Conservation (phyloP, 805 yeast species). For the Pichia pseudocactophila region DNA sequence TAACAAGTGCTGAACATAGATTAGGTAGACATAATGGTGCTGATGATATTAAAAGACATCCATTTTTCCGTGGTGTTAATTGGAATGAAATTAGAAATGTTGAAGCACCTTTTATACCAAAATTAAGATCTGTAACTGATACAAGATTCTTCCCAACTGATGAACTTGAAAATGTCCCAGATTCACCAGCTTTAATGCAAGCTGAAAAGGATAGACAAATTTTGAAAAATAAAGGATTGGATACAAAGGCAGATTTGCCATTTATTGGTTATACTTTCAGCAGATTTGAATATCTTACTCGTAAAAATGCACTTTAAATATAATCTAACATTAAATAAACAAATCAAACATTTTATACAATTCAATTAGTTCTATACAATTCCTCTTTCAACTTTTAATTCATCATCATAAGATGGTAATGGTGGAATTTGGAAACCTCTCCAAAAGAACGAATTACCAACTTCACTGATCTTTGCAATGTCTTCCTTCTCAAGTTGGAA, state of each 20-base stretch:
- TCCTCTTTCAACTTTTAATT: conserved; percentile 13
- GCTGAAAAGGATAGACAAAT: conserved; percentile 60
- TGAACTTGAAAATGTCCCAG: conserved; percentile 91
- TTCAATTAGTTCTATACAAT: too few species aligned
- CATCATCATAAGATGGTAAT: conserved; percentile 14
- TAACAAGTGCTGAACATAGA: conserved; percentile 72
- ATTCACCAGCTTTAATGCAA: conserved; percentile 63
- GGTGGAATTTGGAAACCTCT: conserved; percentile 20
- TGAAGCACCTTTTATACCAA: conserved; percentile 90
- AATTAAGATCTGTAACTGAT: conserved; percentile 84
- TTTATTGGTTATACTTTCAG: conserved; percentile 96
- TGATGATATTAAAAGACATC: conserved; percentile 80
- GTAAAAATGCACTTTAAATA: conserved; percentile 45
- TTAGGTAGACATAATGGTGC: conserved; percentile 89
- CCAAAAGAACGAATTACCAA: conserved; percentile 20
- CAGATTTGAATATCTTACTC: conserved; percentile 84
- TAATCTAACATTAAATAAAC: neutral
- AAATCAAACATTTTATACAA: too few species aligned
- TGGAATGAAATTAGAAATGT: conserved; percentile 85
- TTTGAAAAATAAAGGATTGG: conserved; percentile 36
- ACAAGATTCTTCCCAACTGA: conserved; percentile 98
- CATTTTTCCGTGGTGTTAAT: conserved; percentile 92
- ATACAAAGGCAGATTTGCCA: conserved; percentile 80
- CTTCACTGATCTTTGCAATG: conserved; percentile 18
- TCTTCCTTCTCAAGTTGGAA: conserved; percentile 28